Evolutionary conservation across 1,284 basidiomycete species (phyloP).

Genomic region (Marasmius sp.): DNA sequence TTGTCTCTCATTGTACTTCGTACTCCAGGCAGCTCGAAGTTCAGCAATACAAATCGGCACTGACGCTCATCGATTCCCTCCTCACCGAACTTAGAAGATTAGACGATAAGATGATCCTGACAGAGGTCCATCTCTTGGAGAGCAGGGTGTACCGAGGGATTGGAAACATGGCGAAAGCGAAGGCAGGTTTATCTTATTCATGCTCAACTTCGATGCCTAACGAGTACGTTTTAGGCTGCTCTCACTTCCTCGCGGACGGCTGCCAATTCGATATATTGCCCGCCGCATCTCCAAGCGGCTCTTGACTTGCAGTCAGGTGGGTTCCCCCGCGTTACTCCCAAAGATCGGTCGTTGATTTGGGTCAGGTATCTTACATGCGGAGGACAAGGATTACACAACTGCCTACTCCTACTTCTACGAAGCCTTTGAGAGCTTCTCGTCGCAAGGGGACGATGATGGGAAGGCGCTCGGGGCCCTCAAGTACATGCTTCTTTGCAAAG

Average conservation of each 20-base stretch:
- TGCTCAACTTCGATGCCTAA: neutral
- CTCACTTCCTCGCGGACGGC: constrained; percentile 92
- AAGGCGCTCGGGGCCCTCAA: constrained; percentile 84
- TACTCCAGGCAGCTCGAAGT: constrained; percentile 70
- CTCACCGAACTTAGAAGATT: constrained; percentile 90
- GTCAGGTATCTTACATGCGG: constrained; percentile 84
- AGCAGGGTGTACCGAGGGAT: constrained; percentile 89
- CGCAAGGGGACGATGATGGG: constrained; percentile 68
- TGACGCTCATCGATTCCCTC: constrained; percentile 81
- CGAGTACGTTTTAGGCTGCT: constrained; percentile 60
- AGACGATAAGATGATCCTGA: constrained; percentile 98
- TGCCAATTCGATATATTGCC: constrained; percentile 97
- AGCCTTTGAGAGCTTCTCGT: constrained; percentile 81
- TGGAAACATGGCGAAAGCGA: constrained; percentile 92
- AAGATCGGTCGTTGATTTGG: neutral
- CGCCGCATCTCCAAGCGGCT: constrained; percentile 87
- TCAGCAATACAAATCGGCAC: constrained; percentile 76
- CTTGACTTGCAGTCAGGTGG: constrained; percentile 83
- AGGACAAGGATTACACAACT: constrained; percentile 97
- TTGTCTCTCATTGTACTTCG: neutral
- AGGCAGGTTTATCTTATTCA: constrained; percentile 48
- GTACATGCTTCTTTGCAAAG: constrained; percentile 97
- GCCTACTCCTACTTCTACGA: constrained; percentile 99
- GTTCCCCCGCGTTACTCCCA: neutral
- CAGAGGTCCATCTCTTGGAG: constrained; percentile 95